Evolutionary conservation across 306 rosid genomes (phyloP).

Genomic region (Ormosia emarginata): DNA sequence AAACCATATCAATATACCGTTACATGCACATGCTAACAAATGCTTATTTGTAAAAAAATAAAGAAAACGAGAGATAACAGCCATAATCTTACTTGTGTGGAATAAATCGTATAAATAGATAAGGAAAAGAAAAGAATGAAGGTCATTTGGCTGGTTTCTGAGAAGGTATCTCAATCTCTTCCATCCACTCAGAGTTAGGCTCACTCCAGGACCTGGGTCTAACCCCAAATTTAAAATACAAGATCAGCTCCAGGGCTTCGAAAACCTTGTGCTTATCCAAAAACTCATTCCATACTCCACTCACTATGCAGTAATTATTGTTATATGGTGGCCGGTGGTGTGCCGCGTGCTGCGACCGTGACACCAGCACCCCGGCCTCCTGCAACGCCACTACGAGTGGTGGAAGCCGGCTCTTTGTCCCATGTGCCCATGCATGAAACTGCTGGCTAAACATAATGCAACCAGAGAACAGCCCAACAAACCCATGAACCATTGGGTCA

Average conservation of each 20-base stretch:
- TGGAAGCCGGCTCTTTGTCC: conserved; percentile 73
- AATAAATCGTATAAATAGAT: not conserved
- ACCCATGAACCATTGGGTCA: conserved; percentile 53
- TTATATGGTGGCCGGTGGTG: conserved; percentile 83
- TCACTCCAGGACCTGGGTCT: conserved; percentile 86
- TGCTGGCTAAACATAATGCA: conserved; percentile 97
- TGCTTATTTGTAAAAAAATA: not conserved
- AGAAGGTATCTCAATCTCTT: conserved; percentile 45
- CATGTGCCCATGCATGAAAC: conserved; percentile 96
- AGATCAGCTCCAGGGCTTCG: conserved; percentile 70
- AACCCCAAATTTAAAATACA: conserved; percentile 62
- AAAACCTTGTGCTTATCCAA: conserved; percentile 62
- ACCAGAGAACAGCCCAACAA: conserved; percentile 57
- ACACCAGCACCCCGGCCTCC: conserved; percentile 62
- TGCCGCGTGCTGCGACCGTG: conserved; percentile 60
- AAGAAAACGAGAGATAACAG: not conserved
- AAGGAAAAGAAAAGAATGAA: not conserved
- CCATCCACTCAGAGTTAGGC: conserved; percentile 69
- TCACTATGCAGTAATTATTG: conserved; percentile 87
- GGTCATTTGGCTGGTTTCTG: conserved; percentile 20
- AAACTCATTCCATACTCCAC: conserved; percentile 82
- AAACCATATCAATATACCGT: not conserved
- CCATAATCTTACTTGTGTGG: not conserved
- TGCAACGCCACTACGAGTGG: conserved; percentile 57
- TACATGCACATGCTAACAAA: not conserved